Evolutionary conservation across 768 basidiomycete genomes (phyloP).

Genomic region (Boletellus ananiceps): DNA sequence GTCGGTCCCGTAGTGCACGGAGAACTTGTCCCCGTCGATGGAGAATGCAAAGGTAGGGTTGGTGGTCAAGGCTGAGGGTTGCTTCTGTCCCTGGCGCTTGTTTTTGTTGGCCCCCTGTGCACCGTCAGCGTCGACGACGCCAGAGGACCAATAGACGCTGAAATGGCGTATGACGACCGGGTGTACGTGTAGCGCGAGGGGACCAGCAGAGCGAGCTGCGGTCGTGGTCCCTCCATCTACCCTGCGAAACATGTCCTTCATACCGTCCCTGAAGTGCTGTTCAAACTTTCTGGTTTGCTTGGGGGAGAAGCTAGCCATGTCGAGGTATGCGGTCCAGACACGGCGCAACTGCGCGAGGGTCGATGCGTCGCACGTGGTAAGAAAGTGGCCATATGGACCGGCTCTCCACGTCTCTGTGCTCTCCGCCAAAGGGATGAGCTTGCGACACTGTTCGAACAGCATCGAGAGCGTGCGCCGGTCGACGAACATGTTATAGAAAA

Average conservation of each 20-base stretch:
- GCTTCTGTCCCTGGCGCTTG: neutral
- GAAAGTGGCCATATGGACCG: constrained; percentile 25
- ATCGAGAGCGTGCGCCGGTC: constrained; percentile 16
- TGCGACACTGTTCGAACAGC: constrained; percentile 23
- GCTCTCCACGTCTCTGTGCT: constrained; percentile 17
- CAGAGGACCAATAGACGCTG: constrained; percentile 21
- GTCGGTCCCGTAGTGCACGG: constrained; percentile 29
- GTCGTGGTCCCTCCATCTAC: neutral
- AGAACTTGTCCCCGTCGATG: constrained; percentile 20
- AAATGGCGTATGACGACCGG: constrained; percentile 13
- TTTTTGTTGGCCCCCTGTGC: neutral
- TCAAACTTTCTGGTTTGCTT: constrained; percentile 9
- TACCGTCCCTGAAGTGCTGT: constrained; percentile 6
- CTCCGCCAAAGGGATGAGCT: constrained; percentile 19
- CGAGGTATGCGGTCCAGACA: constrained; percentile 21
- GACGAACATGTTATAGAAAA: constrained; percentile 25
- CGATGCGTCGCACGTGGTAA: constrained; percentile 14
- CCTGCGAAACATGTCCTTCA: constrained; percentile 1
- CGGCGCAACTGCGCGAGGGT: constrained; percentile 20
- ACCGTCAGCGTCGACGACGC: constrained; percentile 10
- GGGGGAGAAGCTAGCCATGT: constrained; percentile 1
- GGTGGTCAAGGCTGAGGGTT: neutral
- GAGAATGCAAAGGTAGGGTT: constrained; percentile 31
- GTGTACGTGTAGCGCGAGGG: constrained; percentile 5
- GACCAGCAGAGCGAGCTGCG: constrained; percentile 27